phyloP scores from a whole-genome alignment of 257 asterid species.

The Lycium ferocissimum region DNA sequence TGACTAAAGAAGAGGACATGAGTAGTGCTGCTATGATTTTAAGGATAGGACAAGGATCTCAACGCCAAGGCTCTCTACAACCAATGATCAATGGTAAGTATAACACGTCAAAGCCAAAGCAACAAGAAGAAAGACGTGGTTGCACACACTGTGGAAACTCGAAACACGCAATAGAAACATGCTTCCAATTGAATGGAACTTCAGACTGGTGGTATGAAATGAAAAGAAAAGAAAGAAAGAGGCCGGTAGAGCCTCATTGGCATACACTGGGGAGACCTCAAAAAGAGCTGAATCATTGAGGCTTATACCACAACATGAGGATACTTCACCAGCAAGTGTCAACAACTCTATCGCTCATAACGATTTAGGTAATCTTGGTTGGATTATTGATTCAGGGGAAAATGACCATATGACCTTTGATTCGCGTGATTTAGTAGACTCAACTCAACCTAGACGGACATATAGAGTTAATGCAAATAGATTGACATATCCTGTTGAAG shows the following conservation, averaged over 20 bases:
- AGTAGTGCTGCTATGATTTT: background rate
- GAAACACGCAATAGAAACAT: background rate
- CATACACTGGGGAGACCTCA: too few species aligned
- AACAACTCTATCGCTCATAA: too few species aligned
- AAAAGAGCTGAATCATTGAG: background rate
- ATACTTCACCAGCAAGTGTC: background rate
- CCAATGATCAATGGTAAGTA: background rate
- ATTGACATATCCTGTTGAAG: background rate
- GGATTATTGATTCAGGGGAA: background rate
- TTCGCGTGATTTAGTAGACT: background rate
- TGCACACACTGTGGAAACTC: background rate
- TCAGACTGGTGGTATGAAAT: constrained; percentile 30
- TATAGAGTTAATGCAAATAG: constrained; percentile 1
- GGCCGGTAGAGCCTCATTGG: background rate
- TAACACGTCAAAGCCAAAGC: background rate
- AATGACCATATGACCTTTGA: constrained; percentile 27
- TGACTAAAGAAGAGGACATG: background rate
- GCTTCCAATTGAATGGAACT: background rate
- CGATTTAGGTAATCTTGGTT: background rate
- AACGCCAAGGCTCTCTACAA: background rate
- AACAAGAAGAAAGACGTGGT: background rate
- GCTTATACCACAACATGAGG: background rate
- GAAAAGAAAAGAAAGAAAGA: background rate
- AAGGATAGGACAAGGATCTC: background rate
- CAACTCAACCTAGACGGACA: background rate